Evolutionary conservation across 2,329 filamentous ascomycete genomes (phyloP), one percentile per base, ranked within the genome.

Genomic region (Didymella arachidicola): DNA sequence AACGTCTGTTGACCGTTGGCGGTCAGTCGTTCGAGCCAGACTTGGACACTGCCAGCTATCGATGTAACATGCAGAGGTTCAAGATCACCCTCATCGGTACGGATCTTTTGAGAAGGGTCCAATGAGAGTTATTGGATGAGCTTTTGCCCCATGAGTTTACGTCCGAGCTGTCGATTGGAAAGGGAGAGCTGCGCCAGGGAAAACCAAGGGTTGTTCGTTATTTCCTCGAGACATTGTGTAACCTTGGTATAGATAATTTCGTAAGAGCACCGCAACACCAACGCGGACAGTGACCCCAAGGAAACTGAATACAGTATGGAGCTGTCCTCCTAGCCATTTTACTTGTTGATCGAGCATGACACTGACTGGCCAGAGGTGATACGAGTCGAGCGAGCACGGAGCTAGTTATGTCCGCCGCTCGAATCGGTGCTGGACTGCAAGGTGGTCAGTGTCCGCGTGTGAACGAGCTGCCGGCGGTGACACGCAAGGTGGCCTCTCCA

Each of bases 401-500:
- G 38, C 19, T 45, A 49, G 14, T 29, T 11, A 26, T 45, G 34
- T 54, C 25, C 25, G 43, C 50, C 42, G 18, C 49, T 39, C 36
- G 18, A 39, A 39, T 39, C 36, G 36, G 7, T 39, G 36, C 19
- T 54, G 48, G 62, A 61, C 62, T 57, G 55, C 47, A 57, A 44
- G 43, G 55, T 49, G 48, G 57, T 48, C 57, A 57, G 53, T 38
- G 56, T 53, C 41, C 57, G 56, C 44, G 60, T 60, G 61, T 60
- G 61, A 59, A 61, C 55, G 58, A 60, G 62, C 57, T 46, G 56
- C 32, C 32, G 32, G 32, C 59, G 54, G 55, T 59, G 58, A 51
- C 52, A 36, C 52, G 63, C 56, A 63, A 66, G 57, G 57, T 66
- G 63, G 57, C 63, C 61, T 66, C 46, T 66, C 62, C 22, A 22